phyloP scores from a whole-genome alignment of 2,329 filamentous ascomycete species.

The Phaeophleospora eucalypticola region DNA sequence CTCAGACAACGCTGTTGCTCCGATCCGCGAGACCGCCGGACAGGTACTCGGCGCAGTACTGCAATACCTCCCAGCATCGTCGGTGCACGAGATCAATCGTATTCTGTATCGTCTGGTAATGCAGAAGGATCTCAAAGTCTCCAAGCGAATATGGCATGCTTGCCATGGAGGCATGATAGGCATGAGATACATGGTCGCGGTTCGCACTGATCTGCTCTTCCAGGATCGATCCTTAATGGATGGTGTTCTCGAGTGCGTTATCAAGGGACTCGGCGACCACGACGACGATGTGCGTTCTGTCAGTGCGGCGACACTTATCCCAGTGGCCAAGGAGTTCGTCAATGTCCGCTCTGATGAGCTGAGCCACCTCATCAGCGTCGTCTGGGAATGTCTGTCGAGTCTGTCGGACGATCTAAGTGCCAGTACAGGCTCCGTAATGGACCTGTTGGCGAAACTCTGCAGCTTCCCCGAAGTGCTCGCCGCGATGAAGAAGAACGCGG shows the following conservation, averaged over 20 bases:
- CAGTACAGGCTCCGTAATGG: constrained; percentile 98
- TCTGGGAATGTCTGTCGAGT: constrained; percentile 95
- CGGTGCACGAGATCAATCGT: constrained; percentile 78
- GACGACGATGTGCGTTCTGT: constrained; percentile 97
- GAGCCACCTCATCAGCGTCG: constrained; percentile 80
- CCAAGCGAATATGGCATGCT: constrained; percentile 80
- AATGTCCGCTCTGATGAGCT: constrained; percentile 73
- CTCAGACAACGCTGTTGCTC: constrained; percentile 92
- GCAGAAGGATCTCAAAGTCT: constrained; percentile 73
- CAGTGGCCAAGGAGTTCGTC: constrained; percentile 93
- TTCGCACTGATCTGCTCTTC: constrained; percentile 85
- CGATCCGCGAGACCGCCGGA: constrained; percentile 90
- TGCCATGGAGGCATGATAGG: constrained; percentile 99
- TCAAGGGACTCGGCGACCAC: constrained; percentile 84
- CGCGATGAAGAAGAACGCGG: constrained; percentile 88
- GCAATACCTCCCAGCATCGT: constrained; percentile 72
- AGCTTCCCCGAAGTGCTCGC: constrained; percentile 88
- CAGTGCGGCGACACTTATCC: constrained; percentile 93
- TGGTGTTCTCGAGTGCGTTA: constrained; percentile 84
- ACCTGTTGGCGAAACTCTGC: constrained; percentile 90
- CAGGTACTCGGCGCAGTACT: constrained; percentile 88
- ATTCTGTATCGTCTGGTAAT: constrained; percentile 87
- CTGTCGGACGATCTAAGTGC: constrained; percentile 96
- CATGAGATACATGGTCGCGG: constrained; percentile 87
- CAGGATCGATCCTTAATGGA: constrained; percentile 83